Evolutionary conservation across 495 filamentous ascomycete genomes (phyloP).

Genomic region (Neurospora pannonica): DNA sequence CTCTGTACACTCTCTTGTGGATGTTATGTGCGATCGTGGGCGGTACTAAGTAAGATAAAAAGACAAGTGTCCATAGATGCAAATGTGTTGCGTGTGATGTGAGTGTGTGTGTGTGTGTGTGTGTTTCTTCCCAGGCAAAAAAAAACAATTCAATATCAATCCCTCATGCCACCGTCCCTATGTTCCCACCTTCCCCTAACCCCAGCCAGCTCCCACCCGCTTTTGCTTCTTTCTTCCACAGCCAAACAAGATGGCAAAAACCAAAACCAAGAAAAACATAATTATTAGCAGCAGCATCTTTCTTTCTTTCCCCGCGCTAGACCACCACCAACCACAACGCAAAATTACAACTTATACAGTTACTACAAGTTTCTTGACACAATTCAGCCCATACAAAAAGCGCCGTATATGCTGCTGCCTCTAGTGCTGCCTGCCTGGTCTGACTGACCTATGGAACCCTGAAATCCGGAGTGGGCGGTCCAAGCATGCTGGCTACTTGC

Average conservation of each 20-base stretch:
- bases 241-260: background rate
- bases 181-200: background rate
- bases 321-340: background rate
- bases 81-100: background rate
- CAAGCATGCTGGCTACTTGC: slow-evolving; percentile 62
- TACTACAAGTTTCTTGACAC: background rate
- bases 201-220: background rate
- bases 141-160: background rate
- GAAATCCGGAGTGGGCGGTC: slow-evolving; percentile 18
- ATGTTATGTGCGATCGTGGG: background rate
- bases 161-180: background rate
- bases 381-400: background rate
- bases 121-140: background rate
- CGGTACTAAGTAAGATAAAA: background rate
- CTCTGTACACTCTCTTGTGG: background rate
- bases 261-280: background rate
- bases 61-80: background rate
- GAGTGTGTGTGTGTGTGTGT: background rate
- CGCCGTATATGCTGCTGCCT: background rate
- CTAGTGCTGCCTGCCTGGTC: background rate
- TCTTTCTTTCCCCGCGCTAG: background rate
- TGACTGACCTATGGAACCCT: background rate
- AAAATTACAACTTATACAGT: background rate
- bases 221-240: background rate
- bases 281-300: background rate